Evolutionary conservation across 83 land plant species (phyloP).

Genomic region (Thuja plicata): DNA sequence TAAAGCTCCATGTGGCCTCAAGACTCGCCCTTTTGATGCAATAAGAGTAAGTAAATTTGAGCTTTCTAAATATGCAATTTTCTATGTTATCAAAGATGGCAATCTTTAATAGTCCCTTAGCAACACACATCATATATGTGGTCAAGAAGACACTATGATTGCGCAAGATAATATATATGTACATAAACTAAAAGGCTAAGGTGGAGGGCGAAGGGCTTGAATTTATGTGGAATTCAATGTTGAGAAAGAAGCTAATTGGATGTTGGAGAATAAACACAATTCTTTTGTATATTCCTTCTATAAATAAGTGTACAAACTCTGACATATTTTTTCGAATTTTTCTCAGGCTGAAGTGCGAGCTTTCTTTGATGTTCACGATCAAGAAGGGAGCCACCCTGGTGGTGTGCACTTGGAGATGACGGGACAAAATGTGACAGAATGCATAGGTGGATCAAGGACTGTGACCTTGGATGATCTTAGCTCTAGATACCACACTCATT

Average conservation of each 20-base stretch:
- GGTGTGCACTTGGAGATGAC: conserved; percentile 68
- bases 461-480: conserved; percentile 59
- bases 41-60: conserved; percentile 33
- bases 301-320: neutral
- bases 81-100: neutral
- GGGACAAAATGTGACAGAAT: conserved; percentile 62
- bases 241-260: neutral
- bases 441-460: conserved; percentile 61
- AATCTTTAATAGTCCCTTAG: neutral
- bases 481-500: conserved; percentile 72
- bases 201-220: neutral
- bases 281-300: neutral
- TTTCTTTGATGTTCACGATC: conserved; percentile 75
- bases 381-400: conserved; percentile 83
- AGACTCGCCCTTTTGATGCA: conserved; percentile 62
- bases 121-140: neutral
- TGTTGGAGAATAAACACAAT: neutral
- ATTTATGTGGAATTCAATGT: neutral
- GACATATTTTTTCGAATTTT: neutral
- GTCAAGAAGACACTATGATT: neutral
- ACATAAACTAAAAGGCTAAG: neutral
- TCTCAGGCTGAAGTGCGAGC: conserved; percentile 66
- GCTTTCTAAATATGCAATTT: neutral
- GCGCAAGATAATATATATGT: neutral
- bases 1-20: conserved; percentile 63